Evolutionary conservation across 345 rosid genomes (phyloP).

Genomic region (Anastatica hierochuntica): DNA sequence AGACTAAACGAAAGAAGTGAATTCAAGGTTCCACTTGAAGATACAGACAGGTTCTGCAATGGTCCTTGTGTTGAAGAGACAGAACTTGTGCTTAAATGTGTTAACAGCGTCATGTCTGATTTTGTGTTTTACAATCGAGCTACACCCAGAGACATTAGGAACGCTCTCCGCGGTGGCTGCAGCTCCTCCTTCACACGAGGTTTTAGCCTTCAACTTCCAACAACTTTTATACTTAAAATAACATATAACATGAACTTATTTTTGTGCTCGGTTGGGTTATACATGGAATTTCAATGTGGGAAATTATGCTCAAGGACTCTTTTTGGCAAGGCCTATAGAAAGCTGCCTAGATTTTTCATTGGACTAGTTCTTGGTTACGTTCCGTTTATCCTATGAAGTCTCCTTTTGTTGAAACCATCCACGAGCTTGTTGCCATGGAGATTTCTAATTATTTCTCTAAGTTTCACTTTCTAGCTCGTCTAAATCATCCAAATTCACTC

Average conservation of each 20-base stretch:
- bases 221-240: not conserved
- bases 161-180: constrained; percentile 37
- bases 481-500: too few species aligned
- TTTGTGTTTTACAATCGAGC: constrained; percentile 42
- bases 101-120: constrained; percentile 33
- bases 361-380: constrained; percentile 21
- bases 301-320: constrained; percentile 33
- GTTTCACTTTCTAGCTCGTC: too few species aligned
- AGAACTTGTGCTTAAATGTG: constrained; percentile 36
- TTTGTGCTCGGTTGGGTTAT: not conserved
- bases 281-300: constrained; percentile 44
- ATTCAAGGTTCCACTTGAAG: constrained; percentile 36
- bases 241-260: not conserved
- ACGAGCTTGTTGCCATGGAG: too few species aligned
- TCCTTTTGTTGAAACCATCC: too few species aligned
- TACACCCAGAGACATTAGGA: constrained; percentile 29
- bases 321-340: constrained; percentile 24
- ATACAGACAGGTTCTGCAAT: constrained; percentile 36
- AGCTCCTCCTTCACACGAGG: constrained; percentile 44
- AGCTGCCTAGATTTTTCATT: constrained; percentile 8
- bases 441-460: too few species aligned
- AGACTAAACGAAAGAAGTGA: constrained; percentile 41
- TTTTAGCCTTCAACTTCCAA: not conserved
- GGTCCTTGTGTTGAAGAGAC: constrained; percentile 54
- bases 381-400: constrained; percentile 16